Evolutionary conservation across 768 basidiomycete species (phyloP), one percentile per base, ranked within the genome.

Genomic region (Amylocystis lapponica): DNA sequence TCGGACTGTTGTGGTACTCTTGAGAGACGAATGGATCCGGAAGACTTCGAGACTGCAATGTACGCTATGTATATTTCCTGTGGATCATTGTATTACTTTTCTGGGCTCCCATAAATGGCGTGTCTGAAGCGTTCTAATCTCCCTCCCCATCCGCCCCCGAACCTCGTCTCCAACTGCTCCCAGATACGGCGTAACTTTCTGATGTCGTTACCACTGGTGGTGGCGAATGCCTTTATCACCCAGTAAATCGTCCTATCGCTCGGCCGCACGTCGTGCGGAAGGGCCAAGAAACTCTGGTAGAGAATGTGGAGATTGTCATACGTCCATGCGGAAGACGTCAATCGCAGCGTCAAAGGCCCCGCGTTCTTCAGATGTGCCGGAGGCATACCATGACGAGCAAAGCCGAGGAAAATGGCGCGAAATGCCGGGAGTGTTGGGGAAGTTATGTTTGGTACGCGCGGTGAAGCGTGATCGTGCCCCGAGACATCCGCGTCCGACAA

Each of bases 381-480:
- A 17, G 7, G 19, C 27, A 23, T 36, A 29, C 41, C 85, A 51
- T 86, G 79, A 10, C 74, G 75, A 6, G 70, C 66, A 58, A 89
- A 92, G 1, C 86, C 88, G 14, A 84, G 70, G 55, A 93, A 90
- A 30, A 93, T 58, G 14, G 76, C 76, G 17, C 86, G 78, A 59
- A 83, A 92, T 25, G 78, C 67, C 17, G 73, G 61, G 36, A 55
- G 27, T 1, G 69, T 75, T n/a, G 3, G 76, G 76, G 20, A 56
- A 60, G 43, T 70, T 74, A 7, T 55, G n/a, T n/a, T n/a, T n/a
- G n/a, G n/a, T n/a, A n/a, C n/a, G n/a, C n/a, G n/a, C n/a, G 54
- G 46, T n/a, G n/a, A n/a, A n/a, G n/a, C n/a, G n/a, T n/a, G n/a
- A n/a, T n/a, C n/a, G n/a, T n/a, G n/a, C 12, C 49, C 46, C 20